phyloP scores from a whole-genome alignment of 129 eudicot genomes.

The Chrysanthemum makinoi region DNA sequence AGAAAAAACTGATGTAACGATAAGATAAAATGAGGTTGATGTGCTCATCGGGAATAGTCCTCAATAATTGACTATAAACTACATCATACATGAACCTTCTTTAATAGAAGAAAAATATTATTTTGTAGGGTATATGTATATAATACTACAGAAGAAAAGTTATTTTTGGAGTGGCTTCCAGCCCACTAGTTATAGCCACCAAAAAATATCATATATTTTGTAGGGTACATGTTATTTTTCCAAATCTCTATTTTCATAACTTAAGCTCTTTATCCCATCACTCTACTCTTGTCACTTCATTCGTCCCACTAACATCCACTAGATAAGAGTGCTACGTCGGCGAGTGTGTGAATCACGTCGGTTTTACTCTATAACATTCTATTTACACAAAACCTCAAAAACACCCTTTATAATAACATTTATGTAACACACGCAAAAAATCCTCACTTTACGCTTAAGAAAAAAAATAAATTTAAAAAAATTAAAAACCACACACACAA shows the following conservation, averaged over 20 bases:
- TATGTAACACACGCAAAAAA: no score
- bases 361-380: no score
- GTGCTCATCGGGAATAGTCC: no score
- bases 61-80: background rate
- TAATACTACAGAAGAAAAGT: slow-evolving; percentile 5
- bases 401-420: no score
- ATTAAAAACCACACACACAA: no score
- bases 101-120: background rate
- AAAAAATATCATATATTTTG: slow-evolving; percentile 23
- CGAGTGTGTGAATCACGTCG: no score
- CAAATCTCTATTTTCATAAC: slow-evolving; percentile 20
- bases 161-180: slow-evolving; percentile 53
- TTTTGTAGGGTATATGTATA: background rate
- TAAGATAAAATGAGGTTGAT: no score
- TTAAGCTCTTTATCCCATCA: slow-evolving; percentile 20
- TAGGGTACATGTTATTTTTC: slow-evolving; percentile 24
- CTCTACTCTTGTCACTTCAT: slow-evolving; percentile 16
- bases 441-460: no score
- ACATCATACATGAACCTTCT: slow-evolving; percentile 21
- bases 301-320: slow-evolving; percentile 13
- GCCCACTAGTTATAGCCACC: slow-evolving; percentile 30
- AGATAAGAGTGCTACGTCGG: background rate
- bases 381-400: no score
- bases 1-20: no score
- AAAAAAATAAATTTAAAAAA: no score